These are phyloP conservation scores for Phlebiopsis flavidoalba DNA, from an alignment of 768 basidiomycete species.

Conservation along the genomic window DNA sequence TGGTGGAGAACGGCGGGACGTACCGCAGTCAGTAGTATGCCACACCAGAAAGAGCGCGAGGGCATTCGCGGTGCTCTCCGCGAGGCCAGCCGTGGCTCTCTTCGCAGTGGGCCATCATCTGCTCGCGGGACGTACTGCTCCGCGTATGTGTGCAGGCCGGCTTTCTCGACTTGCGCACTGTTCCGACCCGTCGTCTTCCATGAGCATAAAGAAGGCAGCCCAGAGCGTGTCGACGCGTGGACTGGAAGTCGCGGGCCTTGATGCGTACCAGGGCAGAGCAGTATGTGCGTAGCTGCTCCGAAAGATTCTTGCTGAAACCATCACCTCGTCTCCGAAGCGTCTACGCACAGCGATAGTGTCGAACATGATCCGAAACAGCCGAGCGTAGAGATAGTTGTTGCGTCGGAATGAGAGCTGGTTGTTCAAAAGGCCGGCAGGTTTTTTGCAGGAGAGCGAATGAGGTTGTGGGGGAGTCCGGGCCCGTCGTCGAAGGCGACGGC, in stretches of 20 bases:
- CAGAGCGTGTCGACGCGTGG: slow-evolving; percentile 24
- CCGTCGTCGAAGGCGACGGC: slow-evolving; percentile 35
- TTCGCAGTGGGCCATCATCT: slow-evolving; percentile 37
- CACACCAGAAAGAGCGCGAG: slow-evolving; percentile 62
- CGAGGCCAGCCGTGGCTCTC: slow-evolving; percentile 50
- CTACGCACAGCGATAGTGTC: slow-evolving; percentile 47
- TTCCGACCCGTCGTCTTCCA: slow-evolving; percentile 71
- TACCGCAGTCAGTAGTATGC: slow-evolving; percentile 51
- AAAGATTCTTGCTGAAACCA: slow-evolving; percentile 34
- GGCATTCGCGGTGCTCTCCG: slow-evolving; percentile 41
- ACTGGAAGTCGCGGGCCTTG: slow-evolving; percentile 26
- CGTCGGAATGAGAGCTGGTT: slow-evolving; percentile 25
- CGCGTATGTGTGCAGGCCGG: slow-evolving; percentile 42
- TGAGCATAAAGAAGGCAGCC: slow-evolving; percentile 48
- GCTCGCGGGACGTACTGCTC: slow-evolving; percentile 38
- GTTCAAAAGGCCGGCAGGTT: slow-evolving; percentile 37
- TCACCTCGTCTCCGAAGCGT: slow-evolving; percentile 38
- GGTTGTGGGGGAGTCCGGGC: slow-evolving; percentile 40
- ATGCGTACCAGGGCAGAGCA: slow-evolving; percentile 27
- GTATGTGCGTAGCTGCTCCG: slow-evolving; percentile 35
- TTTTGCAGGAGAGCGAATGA: slow-evolving; percentile 42
- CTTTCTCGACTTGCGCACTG: slow-evolving; percentile 47
- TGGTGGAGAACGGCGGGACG: slow-evolving; percentile 16
- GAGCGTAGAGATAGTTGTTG: slow-evolving; percentile 40
- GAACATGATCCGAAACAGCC: slow-evolving; percentile 53